phyloP scores from a whole-genome alignment of 139 green algal genomes.

The Penium margaritaceum region DNA sequence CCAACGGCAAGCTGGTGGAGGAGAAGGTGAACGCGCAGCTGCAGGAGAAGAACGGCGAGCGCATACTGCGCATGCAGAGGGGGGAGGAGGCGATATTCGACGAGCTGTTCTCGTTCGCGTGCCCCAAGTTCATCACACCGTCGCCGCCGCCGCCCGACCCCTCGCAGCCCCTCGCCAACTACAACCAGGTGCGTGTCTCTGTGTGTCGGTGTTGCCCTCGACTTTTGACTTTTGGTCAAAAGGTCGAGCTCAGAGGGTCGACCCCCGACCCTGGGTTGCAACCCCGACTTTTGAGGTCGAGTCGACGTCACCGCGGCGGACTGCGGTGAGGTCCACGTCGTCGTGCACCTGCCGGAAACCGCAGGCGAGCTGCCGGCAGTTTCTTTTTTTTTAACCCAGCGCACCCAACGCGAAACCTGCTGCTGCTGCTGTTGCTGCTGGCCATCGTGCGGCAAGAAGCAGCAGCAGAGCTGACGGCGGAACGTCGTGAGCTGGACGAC shows the following conservation, averaged over 20 bases:
- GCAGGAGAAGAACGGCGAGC: slow-evolving; percentile 62
- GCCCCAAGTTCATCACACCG: slow-evolving; percentile 90
- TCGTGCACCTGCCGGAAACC: too few species aligned
- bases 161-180: slow-evolving; percentile 56
- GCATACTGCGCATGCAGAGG: slow-evolving; percentile 65
- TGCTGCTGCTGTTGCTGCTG: too few species aligned
- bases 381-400: too few species aligned
- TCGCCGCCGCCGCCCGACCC: slow-evolving; percentile 58
- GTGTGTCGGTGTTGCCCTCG: background rate
- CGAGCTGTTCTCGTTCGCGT: slow-evolving; percentile 88
- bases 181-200: slow-evolving; percentile 57
- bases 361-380: too few species aligned
- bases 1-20: slow-evolving; percentile 58
- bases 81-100: slow-evolving; percentile 62
- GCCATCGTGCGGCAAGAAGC: too few species aligned
- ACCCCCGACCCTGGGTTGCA: too few species aligned
- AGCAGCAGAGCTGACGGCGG: too few species aligned
- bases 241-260: background rate
- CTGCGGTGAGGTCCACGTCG: too few species aligned
- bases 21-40: slow-evolving; percentile 52
- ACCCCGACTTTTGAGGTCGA: too few species aligned
- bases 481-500: too few species aligned
- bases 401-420: too few species aligned
- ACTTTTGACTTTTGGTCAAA: slow-evolving; percentile 1
- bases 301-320: too few species aligned